Evolutionary conservation across 139 green algal genomes (phyloP).

Genomic region (Chlorella sp.): DNA sequence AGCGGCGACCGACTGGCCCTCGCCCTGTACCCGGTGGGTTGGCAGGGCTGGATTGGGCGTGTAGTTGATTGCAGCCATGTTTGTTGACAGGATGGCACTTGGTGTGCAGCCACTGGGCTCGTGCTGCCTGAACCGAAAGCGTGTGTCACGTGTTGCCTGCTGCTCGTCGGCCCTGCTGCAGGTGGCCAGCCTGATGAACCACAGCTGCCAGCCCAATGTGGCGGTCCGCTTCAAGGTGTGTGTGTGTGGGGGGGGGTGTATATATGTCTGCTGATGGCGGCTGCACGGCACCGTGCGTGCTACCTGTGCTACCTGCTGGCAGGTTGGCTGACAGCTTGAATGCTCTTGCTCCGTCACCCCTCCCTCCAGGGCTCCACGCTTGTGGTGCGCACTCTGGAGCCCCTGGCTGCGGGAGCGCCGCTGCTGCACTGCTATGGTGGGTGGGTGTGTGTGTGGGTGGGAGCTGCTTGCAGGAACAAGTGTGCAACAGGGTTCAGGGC

Average conservation of each 20-base stretch:
- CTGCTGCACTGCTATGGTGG: constrained; percentile 50
- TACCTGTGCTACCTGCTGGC: no score
- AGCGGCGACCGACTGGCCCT: constrained; percentile 27
- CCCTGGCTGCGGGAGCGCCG: not conserved
- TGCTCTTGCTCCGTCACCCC: not conserved
- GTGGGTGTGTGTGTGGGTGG: not conserved
- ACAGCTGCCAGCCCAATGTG: constrained; percentile 48
- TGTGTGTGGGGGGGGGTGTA: no score
- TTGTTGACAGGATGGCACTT: no score
- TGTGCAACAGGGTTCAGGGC: no score
- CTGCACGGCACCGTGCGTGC: no score
- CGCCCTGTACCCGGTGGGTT: constrained; percentile 40
- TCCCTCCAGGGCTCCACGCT: constrained; percentile 15
- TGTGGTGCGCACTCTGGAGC: constrained; percentile 9
- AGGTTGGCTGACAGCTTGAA: no score
- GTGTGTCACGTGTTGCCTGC: no score
- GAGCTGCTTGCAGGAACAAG: no score
- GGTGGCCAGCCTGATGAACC: constrained; percentile 39
- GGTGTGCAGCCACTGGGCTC: no score
- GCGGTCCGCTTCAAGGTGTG: constrained; percentile 40
- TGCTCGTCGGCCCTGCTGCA: not conserved
- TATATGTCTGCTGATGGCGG: no score
- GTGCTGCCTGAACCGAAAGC: no score
- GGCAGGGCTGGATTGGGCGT: not conserved
- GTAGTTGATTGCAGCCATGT: no score